These are phyloP conservation scores for Eimeria brunetti DNA, from an alignment of 169 alveolate genomes.

Conservation along the genomic window DNA sequence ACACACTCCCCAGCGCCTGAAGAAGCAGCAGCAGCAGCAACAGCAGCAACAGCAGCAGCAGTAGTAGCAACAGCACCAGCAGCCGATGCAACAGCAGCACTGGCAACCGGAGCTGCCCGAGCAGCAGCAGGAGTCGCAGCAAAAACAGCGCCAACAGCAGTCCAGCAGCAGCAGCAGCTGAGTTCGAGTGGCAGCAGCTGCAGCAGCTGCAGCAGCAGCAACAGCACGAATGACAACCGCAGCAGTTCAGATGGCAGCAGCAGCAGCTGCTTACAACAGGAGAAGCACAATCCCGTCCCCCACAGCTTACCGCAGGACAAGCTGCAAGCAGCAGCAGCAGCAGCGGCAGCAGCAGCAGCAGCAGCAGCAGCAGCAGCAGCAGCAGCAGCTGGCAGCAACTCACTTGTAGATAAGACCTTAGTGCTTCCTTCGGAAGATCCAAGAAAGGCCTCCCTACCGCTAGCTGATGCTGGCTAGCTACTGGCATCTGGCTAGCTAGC, in stretches of 20 bases:
- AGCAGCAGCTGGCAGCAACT: not conserved
- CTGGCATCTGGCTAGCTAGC: not conserved
- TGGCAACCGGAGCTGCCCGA: no score
- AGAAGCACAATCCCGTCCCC: not conserved
- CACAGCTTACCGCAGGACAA: not conserved
- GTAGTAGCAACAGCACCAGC: not conserved
- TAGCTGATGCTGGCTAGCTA: slow-evolving; percentile 24
- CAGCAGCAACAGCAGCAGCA: slow-evolving; percentile 6
- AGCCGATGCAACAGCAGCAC: not conserved
- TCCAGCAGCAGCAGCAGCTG: not conserved
- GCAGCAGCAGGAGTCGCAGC: slow-evolving; percentile 5
- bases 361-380: not conserved
- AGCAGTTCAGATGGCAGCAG: no score
- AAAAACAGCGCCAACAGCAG: not conserved
- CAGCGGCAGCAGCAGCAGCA: not conserved
- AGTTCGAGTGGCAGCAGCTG: not conserved
- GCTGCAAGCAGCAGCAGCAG: not conserved
- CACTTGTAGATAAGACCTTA: slow-evolving; percentile 33
- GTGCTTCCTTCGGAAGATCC: slow-evolving; percentile 26
- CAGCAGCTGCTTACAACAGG: not conserved
- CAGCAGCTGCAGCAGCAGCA: slow-evolving; percentile 3
- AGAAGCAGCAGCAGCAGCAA: slow-evolving; percentile 13
- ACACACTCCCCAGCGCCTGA: slow-evolving; percentile 50
- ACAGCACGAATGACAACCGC: not conserved
- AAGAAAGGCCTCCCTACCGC: slow-evolving; percentile 30